Base-by-base conservation (phyloP, 208 protist genomes). In the Trypanosoma conorhini region DNA sequence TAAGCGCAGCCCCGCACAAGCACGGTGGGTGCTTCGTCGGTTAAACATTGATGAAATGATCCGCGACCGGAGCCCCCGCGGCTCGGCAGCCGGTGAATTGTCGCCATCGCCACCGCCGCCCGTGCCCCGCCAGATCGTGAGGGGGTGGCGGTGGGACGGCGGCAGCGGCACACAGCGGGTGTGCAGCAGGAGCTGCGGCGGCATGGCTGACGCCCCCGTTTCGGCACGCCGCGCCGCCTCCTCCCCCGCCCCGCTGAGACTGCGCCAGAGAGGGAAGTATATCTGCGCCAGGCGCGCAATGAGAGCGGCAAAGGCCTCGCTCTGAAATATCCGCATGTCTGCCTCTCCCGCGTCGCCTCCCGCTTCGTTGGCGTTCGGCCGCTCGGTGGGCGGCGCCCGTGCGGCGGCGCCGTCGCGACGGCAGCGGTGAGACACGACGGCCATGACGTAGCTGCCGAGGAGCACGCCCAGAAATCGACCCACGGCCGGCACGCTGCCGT, bases 201-300 rank as follows among this genome's bases (percentile, higher is more conserved):
- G 46, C 13, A 56, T 4, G 22, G 21, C 9, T 28, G 4, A 42
- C 15, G 5, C 26, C 22, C 28, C 28, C 38, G 5, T 26, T 50
- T 51, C 59, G 42, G 22, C 24, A 22, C 17, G 9, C 19, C 42
- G 8, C 5, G 19, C 42, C 24, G 5, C 2, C 38, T 33, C 31
- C 10, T 26, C 22, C 46, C 19, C 24, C 12, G 33, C 55, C 9
- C 62, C 67, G 9, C 30, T 61, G 19, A 72, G 55, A 33, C 13
- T 35, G 21, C 46, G 67, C 67, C 67, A 72, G 12, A 72, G 31
- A 13, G 67, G 67, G 58, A 58, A 72, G 26, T 72, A 72, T 10
- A 72, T 44, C 30, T 48, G 8, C 21, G 58, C 67, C 5, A 72
- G 58, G 21, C 57, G 56, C 17, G 67, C 48, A 26, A 72, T 12